These are phyloP conservation scores for Fraxinus baroniana DNA, from an alignment of 305 asterid species.

Conservation along the genomic window DNA sequence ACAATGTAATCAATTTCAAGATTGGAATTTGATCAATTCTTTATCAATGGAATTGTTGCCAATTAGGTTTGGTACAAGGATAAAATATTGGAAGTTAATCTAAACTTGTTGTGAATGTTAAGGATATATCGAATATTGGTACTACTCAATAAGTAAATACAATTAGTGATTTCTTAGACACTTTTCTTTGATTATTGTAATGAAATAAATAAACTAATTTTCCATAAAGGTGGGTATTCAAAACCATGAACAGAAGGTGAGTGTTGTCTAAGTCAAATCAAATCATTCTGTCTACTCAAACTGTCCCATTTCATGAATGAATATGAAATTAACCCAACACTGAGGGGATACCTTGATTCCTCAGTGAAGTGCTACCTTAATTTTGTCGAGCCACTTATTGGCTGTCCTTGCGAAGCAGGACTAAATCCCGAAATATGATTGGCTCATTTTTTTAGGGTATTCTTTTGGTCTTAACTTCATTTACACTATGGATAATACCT, in stretches of 20 bases:
- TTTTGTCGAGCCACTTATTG: slow-evolving; percentile 73
- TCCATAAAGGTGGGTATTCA: background rate
- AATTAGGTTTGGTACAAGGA: background rate
- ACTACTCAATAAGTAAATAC: background rate
- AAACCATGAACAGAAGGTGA: slow-evolving; percentile 27
- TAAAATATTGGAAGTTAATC: background rate
- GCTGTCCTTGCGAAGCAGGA: slow-evolving; percentile 56
- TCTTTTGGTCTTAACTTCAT: background rate
- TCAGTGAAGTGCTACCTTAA: slow-evolving; percentile 59
- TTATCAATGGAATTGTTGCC: background rate
- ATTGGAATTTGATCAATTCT: background rate
- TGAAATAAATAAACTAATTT: background rate
- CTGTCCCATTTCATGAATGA: slow-evolving; percentile 35
- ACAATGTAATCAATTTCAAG: background rate
- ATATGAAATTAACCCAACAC: slow-evolving; percentile 24
- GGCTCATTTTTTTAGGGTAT: slow-evolving; percentile 35
- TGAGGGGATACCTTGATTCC: slow-evolving; percentile 26
- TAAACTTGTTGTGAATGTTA: background rate
- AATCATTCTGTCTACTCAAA: slow-evolving; percentile 45
- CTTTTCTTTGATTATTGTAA: background rate
- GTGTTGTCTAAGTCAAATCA: slow-evolving; percentile 33
- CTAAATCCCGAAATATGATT: slow-evolving; percentile 48
- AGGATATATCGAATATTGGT: background rate
- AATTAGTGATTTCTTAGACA: background rate
- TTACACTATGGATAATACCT: slow-evolving; percentile 42